phyloP scores from a whole-genome alignment of 805 yeast species.

The Naumovozyma castellii region DNA sequence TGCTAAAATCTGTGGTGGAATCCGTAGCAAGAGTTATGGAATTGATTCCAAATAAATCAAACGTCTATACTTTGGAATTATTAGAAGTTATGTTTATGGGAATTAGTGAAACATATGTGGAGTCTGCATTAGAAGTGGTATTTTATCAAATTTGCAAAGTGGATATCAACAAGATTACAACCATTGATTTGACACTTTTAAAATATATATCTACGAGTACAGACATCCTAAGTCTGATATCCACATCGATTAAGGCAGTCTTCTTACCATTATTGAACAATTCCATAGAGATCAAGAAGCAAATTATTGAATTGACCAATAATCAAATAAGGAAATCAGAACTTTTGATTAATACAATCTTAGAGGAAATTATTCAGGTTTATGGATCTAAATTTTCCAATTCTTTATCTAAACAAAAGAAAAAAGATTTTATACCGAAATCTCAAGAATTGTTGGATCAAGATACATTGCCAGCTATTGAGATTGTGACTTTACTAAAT shows the following conservation, averaged over 20 bases:
- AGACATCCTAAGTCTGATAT: conserved; percentile 53
- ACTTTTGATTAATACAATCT: conserved; percentile 51
- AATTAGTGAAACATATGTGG: conserved; percentile 65
- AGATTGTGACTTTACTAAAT: conserved; percentile 44
- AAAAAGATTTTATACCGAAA: conserved; percentile 54
- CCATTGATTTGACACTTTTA: conserved; percentile 40
- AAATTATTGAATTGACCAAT: conserved; percentile 55
- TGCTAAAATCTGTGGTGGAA: conserved; percentile 66
- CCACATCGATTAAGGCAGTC: conserved; percentile 65
- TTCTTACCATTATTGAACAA: conserved; percentile 65
- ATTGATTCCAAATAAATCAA: conserved; percentile 51
- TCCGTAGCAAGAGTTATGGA: conserved; percentile 70
- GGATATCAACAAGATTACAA: conserved; percentile 20
- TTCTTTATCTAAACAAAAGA: conserved; percentile 56
- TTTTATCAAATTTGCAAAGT: conserved; percentile 39
- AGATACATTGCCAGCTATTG: conserved; percentile 64
- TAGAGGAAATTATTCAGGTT: conserved; percentile 48
- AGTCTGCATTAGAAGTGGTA: conserved; percentile 63
- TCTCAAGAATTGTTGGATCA: conserved; percentile 40
- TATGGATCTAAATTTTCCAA: conserved; percentile 41
- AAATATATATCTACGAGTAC: conserved; percentile 43
- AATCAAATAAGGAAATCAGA: conserved; percentile 53
- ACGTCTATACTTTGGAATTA: conserved; percentile 54
- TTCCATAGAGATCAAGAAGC: conserved; percentile 45
- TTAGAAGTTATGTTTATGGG: conserved; percentile 59